Base-by-base conservation (phyloP, 2,329 filamentous ascomycete species). In the Colletotrichum tropicale region DNA sequence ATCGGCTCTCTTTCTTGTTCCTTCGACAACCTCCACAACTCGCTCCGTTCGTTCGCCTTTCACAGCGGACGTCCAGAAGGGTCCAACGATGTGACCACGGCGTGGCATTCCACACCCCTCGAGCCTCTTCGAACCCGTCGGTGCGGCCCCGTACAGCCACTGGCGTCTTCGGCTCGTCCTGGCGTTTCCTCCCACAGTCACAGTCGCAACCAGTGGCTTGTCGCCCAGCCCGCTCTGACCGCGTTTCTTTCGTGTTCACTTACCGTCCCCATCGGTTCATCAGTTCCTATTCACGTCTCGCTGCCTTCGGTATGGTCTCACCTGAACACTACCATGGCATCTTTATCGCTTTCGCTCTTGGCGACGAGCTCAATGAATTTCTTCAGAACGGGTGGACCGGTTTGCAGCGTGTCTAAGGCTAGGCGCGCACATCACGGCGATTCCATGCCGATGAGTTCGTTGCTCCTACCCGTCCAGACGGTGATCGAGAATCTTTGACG, bases 261-360 rank as follows among this genome's bases (percentile, higher is more conserved):
- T 55, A 48, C 56, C 32, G 18, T 26, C 15, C 26, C 58, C 16
- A 21, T 75, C 34, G 61, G 52, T 61, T 26, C 68, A 71, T 66
- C 60, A 60, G 61, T n/a, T n/a, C 66, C 48, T 60, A 28, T 74
- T 55, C 55, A 28, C 28, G 68, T 71, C 62, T 73, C 70, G 69
- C 73, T 73, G 70, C 32, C 73, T 73, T 75, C 15, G 56, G 73
- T 30, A 75, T 65, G 58, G 58, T 65, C 58, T 65, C 64, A 58
- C 67, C 21, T 28, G n/a, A 28, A 36, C 16, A 26, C 48, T 43
- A 34, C 24, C 48, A 18, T 69, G 34, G 36, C n/a, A 60, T n/a
- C 43, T 38, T 38, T 43, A 32, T 66, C 18, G 28, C 70, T 30
- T 38, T 66, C 24, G 21, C 16, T 62, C 55, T 68, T 32, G 62